Evolutionary conservation across 1,139 yeast species (phyloP), one percentile per base, ranked within the genome.

Genomic region (Saccharomycopsis hybrid): DNA sequence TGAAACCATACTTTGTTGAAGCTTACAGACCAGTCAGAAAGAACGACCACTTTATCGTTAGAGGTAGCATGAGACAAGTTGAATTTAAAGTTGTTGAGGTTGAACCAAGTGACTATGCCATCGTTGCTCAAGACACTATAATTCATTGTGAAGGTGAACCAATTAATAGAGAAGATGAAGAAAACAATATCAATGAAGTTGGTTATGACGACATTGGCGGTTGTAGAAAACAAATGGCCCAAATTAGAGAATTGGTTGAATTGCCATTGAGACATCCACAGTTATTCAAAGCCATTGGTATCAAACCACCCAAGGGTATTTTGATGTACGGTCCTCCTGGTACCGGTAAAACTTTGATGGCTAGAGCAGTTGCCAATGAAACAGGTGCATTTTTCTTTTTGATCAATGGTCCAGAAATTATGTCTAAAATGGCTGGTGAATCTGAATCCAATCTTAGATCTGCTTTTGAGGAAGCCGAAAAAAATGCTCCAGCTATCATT

Each of bases 351-450:
- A 89, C 97, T n/a, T 77, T 92, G 59, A 90, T 92, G 96, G 99
- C 99, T 2, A 82, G 98, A 67, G 99, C 98, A 8, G 98, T 92
- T 50, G 99, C 99, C 47, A 92, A 92, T 62, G 99, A 92, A 71
- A 92, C 98, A 31, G 98, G 98, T 63, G 99, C 98, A 1, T 92
- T 92, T 68, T 92, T 92, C 80, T 92, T 92, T 68, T 78, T 92
- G 64, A 92, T 92, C 67, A 92, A 92, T 66, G 99, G 98, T 69
- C 99, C 99, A n/a, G 98, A 92, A 72, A 95, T 92, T 65, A 92
- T 92, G 98, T 89, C 97, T 52, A 92, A 92, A 73, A 92, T 92
- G 99, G 98, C 99, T 45, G 99, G 99, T 74, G 99, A 92, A 71
- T 88, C 97, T 27, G 99, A 92, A 73, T 86, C 96, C 42, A 92